A percentile compares a stretch with the other conserved stretches of the same genome.
Evolutionary conservation across 345 rosid species (phyloP).

Genomic region (Noccaea bulbosa): DNA sequence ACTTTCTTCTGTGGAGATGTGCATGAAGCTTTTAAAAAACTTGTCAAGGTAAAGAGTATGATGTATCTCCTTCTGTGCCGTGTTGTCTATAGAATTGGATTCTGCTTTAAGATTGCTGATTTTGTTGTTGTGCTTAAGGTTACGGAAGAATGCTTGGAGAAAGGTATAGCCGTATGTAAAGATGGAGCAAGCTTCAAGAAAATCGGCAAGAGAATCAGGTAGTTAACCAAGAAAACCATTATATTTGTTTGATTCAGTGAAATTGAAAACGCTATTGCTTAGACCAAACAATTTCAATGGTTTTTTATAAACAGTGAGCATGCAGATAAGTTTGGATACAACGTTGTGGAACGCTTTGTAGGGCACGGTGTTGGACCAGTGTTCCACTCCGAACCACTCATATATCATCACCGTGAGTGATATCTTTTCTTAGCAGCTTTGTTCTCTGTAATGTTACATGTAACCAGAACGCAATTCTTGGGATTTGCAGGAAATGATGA

Average conservation of each 20-base stretch:
- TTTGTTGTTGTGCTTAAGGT: slow-evolving; percentile 49
- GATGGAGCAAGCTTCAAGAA: slow-evolving; percentile 91
- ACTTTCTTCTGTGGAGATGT: slow-evolving; percentile 85
- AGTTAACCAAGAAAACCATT: slow-evolving; percentile 17
- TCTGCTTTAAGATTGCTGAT: background rate
- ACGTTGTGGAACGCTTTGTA: slow-evolving; percentile 93
- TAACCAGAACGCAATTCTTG: background rate
- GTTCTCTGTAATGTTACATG: slow-evolving; percentile 3
- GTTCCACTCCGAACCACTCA: slow-evolving; percentile 86
- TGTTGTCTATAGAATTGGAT: background rate
- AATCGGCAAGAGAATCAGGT: slow-evolving; percentile 94
- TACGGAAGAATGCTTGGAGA: slow-evolving; percentile 92
- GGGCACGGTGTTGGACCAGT: slow-evolving; percentile 91
- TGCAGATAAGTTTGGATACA: slow-evolving; percentile 83
- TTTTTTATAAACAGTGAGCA: slow-evolving; percentile 61
- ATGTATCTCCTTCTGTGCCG: background rate
- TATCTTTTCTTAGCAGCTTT: slow-evolving; percentile 3
- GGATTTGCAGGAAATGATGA: slow-evolving; percentile 66
- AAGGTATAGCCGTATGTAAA: slow-evolving; percentile 88
- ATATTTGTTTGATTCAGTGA: background rate
- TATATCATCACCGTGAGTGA: slow-evolving; percentile 76
- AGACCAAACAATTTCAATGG: slow-evolving; percentile 5
- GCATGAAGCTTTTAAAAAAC: slow-evolving; percentile 54
- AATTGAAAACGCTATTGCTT: too few relatives aligned
- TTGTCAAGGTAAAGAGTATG: slow-evolving; percentile 60